Conservation (phyloP, 257 asterid species). For the Coffea eugenioides region DNA sequence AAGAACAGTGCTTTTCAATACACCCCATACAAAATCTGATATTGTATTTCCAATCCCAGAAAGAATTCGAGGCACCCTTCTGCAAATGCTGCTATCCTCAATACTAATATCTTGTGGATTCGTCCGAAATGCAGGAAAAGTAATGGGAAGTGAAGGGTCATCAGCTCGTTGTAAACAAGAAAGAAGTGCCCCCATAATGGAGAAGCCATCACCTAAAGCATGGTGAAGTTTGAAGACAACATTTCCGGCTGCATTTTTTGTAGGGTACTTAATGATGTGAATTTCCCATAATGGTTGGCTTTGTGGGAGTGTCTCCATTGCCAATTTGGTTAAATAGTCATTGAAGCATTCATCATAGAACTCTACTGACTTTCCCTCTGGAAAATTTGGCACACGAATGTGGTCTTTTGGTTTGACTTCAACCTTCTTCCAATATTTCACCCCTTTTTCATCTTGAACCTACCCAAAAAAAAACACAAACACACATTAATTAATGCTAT, state of each 20-base stretch:
- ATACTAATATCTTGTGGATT: not conserved
- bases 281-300: slow-evolving; percentile 44
- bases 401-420: slow-evolving; percentile 31
- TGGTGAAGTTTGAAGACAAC: slow-evolving; percentile 39
- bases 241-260: slow-evolving; percentile 33
- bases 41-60: slow-evolving; percentile 23
- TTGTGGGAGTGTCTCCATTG: slow-evolving; percentile 30
- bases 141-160: slow-evolving; percentile 39
- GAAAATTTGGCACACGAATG: slow-evolving; percentile 23
- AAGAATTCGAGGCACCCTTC: slow-evolving; percentile 8
- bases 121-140: slow-evolving; percentile 23
- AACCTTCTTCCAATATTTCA: slow-evolving; percentile 34
- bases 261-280: slow-evolving; percentile 34
- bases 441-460: slow-evolving; percentile 32
- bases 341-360: slow-evolving; percentile 35
- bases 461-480: not conserved
- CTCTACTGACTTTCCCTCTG: slow-evolving; percentile 26
- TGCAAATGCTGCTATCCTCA: not conserved
- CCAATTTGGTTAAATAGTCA: slow-evolving; percentile 31
- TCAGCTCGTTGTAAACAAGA: slow-evolving; percentile 39
- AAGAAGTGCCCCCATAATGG: slow-evolving; percentile 42
- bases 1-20: slow-evolving; percentile 36
- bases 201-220: slow-evolving; percentile 43
- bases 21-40: slow-evolving; percentile 30
- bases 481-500: not conserved